Evolutionary conservation across 192 early-diverging fungal genomes (phyloP), one percentile per base, ranked within the genome.

Genomic region (Coemansia sp.): DNA sequence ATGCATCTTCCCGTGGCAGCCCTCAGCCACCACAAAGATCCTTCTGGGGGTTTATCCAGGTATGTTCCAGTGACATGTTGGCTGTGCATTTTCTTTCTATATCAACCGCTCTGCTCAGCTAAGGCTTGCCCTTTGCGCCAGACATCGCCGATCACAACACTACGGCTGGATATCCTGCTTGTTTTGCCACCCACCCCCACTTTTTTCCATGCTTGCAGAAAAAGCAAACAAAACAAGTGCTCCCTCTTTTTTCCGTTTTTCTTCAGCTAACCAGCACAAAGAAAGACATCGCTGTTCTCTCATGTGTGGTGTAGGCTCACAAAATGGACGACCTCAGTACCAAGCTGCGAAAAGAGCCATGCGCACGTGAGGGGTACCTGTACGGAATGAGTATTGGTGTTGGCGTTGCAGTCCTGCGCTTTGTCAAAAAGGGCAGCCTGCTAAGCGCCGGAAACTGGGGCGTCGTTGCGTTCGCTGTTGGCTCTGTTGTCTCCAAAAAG

Each of bases 381-480:
- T 81, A 81, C 56, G 79, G 79, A 39, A 61, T 74, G 9, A 73
- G 68, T 21, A 39, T 63, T 3, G 79, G 73, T 9, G 16, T 48
- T 18, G 63, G 60, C 13, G 79, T 71, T 21, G 66, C 66, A 7
- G 40, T 81, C 8, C 53, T 81, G 30, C 73, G 73, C 16, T 58
- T 81, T 20, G 68, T 72, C 58, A 67, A 72, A 56, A 52, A 59
- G 20, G 72, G 78, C 18, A 58, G 66, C 20, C 12, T 71, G 18
- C 12, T 72, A 21, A 70, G 56, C 51, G 78, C 78, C 23, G 73
- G 73, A 40, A 81, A 75, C 63, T 81, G 78, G 78, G 78, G 69
- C 7, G 52, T 81, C 18, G 34, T 40, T 21, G 31, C 69, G 5
- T 81, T 81, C 64, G 72, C 56, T 16, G 43, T 60, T 6, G 59